Base-by-base conservation (phyloP, 2,329 filamentous ascomycete species). In the Cordyceps sp. region DNA sequence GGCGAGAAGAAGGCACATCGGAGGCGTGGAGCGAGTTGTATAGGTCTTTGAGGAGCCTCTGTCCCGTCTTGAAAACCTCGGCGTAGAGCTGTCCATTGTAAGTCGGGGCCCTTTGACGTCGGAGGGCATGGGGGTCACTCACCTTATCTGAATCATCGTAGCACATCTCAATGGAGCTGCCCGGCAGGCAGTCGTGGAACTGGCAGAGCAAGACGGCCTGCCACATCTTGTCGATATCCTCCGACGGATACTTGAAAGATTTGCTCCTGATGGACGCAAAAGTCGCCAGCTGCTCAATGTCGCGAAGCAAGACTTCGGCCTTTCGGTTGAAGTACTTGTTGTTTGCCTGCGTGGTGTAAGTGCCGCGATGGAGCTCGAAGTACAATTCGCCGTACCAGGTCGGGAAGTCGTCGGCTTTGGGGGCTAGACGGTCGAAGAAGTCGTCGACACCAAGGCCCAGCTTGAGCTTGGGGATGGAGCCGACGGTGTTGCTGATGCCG, bases 331-430 rank as follows among this genome's bases (percentile, higher is more conserved):
- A 88, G 44, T 74, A 73, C 61, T 98, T 98, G 63, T 93, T 98
- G 59, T 94, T 93, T 37, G 86, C 80, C 53, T 96, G 88, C 0
- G 88, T 94, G 4, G 90, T 98, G 57, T 96, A 96, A 10, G 88
- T 96, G 33, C 90, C 90, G 37, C 90, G 80, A 52, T 98, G 90
- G 30, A 98, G 69, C 56, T 98, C 90, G 53, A 98, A 93, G 59
- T 98, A 98, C 8, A 98, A 68, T 58, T 98, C 90, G 26, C 90
- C 90, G 50, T 93, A 93, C 90, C 90, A 98, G 2, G 90, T 96
- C 17, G 85, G 81, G 33, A 94, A 78, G 14, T 83, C 67, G 3
- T 73, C 54, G 19, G 73, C 73, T 58, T 86, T 93, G 55, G 78
- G 72, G 52, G 93, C 78, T 4, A 98, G 63, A 32, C 70, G 69